These are phyloP conservation scores for Acanthamoeba lenticulata DNA, from an alignment of 208 protist species.

Conservation along the genomic window DNA sequence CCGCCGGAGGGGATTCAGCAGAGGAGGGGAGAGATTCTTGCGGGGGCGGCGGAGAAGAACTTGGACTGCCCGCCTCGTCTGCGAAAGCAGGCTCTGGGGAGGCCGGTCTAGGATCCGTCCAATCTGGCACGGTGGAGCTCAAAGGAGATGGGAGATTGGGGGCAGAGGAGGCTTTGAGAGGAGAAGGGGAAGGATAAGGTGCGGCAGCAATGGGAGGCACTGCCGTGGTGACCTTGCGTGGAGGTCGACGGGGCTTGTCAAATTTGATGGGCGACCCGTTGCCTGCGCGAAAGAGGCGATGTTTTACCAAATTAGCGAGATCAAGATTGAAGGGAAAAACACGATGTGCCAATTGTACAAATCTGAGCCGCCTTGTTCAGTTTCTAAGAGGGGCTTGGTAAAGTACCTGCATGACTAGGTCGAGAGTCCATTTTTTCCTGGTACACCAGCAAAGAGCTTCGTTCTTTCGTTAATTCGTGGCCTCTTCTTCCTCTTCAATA, in stretches of 20 bases:
- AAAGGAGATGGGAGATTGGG: background rate
- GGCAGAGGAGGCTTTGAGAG: background rate
- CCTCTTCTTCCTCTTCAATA: background rate
- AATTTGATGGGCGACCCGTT: constrained; percentile 47
- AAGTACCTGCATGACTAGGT: too few relatives aligned
- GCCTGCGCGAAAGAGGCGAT: background rate
- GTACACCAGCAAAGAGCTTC: too few relatives aligned
- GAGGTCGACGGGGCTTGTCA: background rate
- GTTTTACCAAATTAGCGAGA: background rate
- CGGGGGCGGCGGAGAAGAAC: background rate
- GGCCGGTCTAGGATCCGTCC: background rate
- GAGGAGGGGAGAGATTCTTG: background rate
- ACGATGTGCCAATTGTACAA: too few relatives aligned
- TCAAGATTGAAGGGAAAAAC: too few relatives aligned
- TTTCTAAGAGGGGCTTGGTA: background rate
- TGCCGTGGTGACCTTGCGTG: background rate
- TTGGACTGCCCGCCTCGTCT: background rate
- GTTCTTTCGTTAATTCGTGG: too few relatives aligned
- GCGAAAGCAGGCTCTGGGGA: background rate
- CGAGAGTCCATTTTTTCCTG: background rate
- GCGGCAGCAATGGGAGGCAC: background rate
- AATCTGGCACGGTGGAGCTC: too few relatives aligned
- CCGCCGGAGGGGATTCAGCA: background rate
- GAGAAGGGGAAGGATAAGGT: background rate
- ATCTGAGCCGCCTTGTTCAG: too few relatives aligned